These are phyloP conservation scores for Ogataea glucozyma DNA, from an alignment of 805 yeast genomes.

Conservation along the genomic window DNA sequence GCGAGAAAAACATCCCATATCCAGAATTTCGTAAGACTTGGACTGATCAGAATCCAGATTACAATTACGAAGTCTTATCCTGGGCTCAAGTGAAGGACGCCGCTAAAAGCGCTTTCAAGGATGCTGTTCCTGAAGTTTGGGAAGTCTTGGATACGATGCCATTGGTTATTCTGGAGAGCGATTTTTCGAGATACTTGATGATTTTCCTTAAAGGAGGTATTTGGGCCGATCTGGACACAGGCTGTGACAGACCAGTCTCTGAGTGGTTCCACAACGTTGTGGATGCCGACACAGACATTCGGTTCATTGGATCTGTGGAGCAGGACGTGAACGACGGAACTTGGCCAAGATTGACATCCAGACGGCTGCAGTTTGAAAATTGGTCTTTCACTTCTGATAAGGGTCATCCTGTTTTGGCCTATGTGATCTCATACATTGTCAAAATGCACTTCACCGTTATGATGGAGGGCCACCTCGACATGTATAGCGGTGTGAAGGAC, in stretches of 20 bases:
- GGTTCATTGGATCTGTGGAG: constrained; percentile 83
- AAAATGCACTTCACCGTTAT: constrained; percentile 62
- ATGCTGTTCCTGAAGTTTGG: constrained; percentile 68
- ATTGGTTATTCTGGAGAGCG: constrained; percentile 75
- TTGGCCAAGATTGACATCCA: constrained; percentile 84
- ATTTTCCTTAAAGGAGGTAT: constrained; percentile 86
- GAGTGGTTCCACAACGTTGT: constrained; percentile 52
- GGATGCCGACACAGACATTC: constrained; percentile 42
- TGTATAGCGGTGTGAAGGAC: constrained; percentile 26
- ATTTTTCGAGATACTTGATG: constrained; percentile 82
- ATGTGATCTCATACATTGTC: constrained; percentile 72
- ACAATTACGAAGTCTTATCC: constrained; percentile 66
- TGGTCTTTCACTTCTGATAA: constrained; percentile 88
- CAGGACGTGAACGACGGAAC: constrained; percentile 91
- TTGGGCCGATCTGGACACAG: constrained; percentile 84
- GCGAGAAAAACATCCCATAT: constrained; percentile 47
- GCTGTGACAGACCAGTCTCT: constrained; percentile 61
- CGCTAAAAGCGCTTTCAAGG: constrained; percentile 51
- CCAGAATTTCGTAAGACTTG: constrained; percentile 55
- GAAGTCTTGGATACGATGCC: constrained; percentile 77
- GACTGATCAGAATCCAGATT: constrained; percentile 56
- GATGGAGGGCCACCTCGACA: constrained; percentile 41
- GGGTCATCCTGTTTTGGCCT: constrained; percentile 83
- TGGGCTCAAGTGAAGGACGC: constrained; percentile 53
- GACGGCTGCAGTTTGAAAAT: constrained; percentile 88